Conservation (phyloP, 2,329 filamentous ascomycete genomes). For the Pseudocercospora musae region DNA sequence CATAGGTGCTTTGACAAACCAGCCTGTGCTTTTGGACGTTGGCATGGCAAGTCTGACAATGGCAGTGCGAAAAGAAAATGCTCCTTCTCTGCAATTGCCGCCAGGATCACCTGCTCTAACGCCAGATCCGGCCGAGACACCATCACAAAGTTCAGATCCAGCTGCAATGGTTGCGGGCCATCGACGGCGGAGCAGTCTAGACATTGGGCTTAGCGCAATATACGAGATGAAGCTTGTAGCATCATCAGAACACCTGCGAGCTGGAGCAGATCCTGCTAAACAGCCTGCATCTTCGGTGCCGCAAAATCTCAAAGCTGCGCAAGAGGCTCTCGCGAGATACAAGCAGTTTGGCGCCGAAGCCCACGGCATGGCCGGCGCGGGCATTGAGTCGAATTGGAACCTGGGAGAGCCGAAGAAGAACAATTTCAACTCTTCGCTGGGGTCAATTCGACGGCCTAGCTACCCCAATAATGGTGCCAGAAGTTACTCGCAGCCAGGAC, state of each 20-base stretch:
- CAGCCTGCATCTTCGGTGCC: slow-evolving; percentile 12
- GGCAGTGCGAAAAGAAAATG: slow-evolving; percentile 61
- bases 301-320: slow-evolving; percentile 14
- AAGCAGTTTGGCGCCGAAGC: slow-evolving; percentile 16
- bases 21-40: slow-evolving; percentile 87
- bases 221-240: slow-evolving; percentile 75
- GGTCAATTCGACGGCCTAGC: slow-evolving; percentile 24
- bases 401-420: slow-evolving; percentile 25
- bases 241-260: slow-evolving; percentile 68
- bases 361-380: slow-evolving; percentile 18
- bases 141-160: slow-evolving; percentile 23
- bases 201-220: slow-evolving; percentile 50
- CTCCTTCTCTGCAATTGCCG: slow-evolving; percentile 18
- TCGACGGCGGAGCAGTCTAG: slow-evolving; percentile 41
- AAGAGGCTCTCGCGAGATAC: slow-evolving; percentile 20
- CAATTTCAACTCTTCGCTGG: slow-evolving; percentile 22
- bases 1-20: slow-evolving; percentile 85
- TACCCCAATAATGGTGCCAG: slow-evolving; percentile 9
- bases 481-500: slow-evolving; percentile 31
- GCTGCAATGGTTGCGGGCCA: slow-evolving; percentile 25
- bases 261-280: slow-evolving; percentile 44
- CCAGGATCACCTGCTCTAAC: not conserved
- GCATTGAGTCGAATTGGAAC: slow-evolving; percentile 19
- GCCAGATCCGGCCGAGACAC: slow-evolving; percentile 1
- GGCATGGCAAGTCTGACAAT: slow-evolving; percentile 88